These are phyloP conservation scores for Boletus vermiculosoides DNA, from an alignment of 768 basidiomycete genomes.

Conservation along the genomic window DNA sequence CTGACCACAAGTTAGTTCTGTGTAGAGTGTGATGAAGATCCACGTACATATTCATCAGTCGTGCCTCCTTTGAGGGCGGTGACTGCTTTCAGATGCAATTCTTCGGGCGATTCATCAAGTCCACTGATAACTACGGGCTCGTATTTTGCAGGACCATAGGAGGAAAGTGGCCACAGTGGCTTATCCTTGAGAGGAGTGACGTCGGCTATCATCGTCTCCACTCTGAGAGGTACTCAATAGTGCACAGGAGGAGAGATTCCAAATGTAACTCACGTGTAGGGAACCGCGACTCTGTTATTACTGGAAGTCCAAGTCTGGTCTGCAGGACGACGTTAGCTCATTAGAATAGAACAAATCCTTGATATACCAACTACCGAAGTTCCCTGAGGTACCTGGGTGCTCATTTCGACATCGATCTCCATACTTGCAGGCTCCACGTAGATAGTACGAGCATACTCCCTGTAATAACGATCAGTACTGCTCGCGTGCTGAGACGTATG, in stretches of 20 bases:
- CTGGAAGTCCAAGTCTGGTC: slow-evolving; percentile 43
- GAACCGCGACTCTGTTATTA: slow-evolving; percentile 27
- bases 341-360: slow-evolving; percentile 6
- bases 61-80: slow-evolving; percentile 54
- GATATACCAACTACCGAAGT: slow-evolving; percentile 52
- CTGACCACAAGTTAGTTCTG: slow-evolving; percentile 28
- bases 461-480: slow-evolving; percentile 24
- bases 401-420: slow-evolving; percentile 66
- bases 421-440: slow-evolving; percentile 65
- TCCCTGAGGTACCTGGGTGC: slow-evolving; percentile 45
- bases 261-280: slow-evolving; percentile 39
- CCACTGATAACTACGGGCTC: slow-evolving; percentile 65
- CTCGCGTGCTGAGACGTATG: not conserved
- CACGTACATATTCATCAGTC: slow-evolving; percentile 65
- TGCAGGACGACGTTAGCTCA: slow-evolving; percentile 18
- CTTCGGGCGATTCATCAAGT: slow-evolving; percentile 75
- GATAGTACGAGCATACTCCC: slow-evolving; percentile 61
- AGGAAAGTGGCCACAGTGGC: slow-evolving; percentile 77
- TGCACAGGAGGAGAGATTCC: not conserved
- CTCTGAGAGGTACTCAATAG: slow-evolving; percentile 36
- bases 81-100: slow-evolving; percentile 66
- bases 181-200: slow-evolving; percentile 59
- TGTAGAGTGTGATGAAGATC: not conserved
- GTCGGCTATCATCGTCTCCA: slow-evolving; percentile 63
- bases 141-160: slow-evolving; percentile 73